Conservation (phyloP, 129 eudicot genomes). For the Tagetes patula region DNA sequence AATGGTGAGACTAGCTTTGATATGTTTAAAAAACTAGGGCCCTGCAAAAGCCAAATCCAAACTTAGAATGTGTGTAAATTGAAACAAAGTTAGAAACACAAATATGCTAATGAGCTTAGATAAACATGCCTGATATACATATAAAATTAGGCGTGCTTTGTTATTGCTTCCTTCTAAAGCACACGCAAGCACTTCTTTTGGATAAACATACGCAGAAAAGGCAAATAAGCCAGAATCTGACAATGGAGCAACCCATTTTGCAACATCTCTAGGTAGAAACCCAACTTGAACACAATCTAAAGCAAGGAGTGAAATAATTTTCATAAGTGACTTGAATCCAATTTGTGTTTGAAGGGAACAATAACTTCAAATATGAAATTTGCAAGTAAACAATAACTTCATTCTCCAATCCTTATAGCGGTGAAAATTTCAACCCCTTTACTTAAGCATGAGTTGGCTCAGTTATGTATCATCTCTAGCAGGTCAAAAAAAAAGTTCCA, state of each 20-base stretch:
- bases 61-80: constrained; percentile 13
- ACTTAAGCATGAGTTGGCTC: too few relatives aligned
- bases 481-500: too few relatives aligned
- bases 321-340: not conserved
- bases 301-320: constrained; percentile 9
- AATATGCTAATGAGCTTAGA: not conserved
- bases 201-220: constrained; percentile 66
- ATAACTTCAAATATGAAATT: not conserved
- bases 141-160: constrained; percentile 65
- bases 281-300: constrained; percentile 77
- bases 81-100: not conserved
- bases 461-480: too few relatives aligned
- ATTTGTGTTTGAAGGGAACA: not conserved
- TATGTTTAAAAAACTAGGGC: constrained; percentile 55
- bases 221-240: constrained; percentile 68
- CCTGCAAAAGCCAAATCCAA: constrained; percentile 45
- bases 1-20: constrained; percentile 41
- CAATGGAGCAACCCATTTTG: constrained; percentile 86
- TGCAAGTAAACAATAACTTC: not conserved
- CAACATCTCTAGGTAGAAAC: constrained; percentile 73
- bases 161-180: constrained; percentile 78
- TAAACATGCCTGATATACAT: constrained; percentile 63
- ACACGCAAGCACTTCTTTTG: constrained; percentile 79
- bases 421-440: too few relatives aligned
- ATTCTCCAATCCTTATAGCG: too few relatives aligned